Evolutionary conservation across 805 yeast genomes (phyloP), one percentile per base, ranked within the genome.

Genomic region (Martiniozyma abietophila): DNA sequence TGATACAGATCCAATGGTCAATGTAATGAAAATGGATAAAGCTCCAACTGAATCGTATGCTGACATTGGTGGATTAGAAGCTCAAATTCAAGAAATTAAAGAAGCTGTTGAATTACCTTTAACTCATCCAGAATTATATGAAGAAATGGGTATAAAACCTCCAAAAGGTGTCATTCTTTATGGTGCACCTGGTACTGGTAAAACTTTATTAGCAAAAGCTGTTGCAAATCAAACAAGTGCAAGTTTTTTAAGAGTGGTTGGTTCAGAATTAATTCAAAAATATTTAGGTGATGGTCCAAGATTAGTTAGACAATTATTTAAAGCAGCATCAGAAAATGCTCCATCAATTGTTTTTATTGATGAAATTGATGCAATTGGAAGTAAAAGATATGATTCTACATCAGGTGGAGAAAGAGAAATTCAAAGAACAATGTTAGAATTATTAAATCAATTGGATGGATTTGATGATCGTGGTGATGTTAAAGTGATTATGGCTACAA

Each of bases 131-230:
- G 97, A 89, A 58, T 65, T 89, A 49, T 89, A 88, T 60, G 96
- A 92, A 63, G 96, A 88, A 59, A 88, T 89, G 96, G 97, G 97
- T 50, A 89, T 89, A 51, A 86, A 88, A 53, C 97, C 96, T 9
- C 97, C 97, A 34, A 89, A 89, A 64, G 97, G 97, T 64, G 97
- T 89, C 34, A 88, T 89, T 48, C 67, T 89, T 39, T 89, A 89
- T 55, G 97, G 97, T 52, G 94, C 96, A 0, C 97, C 97, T 23
- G 97, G 97, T 60, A 89, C 97, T 3, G 97, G 97, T 49, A 89
- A 89, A 59, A 89, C 97, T 1, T 65, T 89, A 39, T 68, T 89
- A 47, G 97, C 97, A 10, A 89, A 88, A 59, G 98, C 98, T 1
- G 98, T 92, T 31, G 98, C 98, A 4, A 89, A 92, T 59, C 96